Percentiles rank a stretch among this genome's conserved stretches.
Evolutionary conservation across 2,329 filamentous ascomycete genomes (phyloP).

Genomic region (Diaporthe citri): DNA sequence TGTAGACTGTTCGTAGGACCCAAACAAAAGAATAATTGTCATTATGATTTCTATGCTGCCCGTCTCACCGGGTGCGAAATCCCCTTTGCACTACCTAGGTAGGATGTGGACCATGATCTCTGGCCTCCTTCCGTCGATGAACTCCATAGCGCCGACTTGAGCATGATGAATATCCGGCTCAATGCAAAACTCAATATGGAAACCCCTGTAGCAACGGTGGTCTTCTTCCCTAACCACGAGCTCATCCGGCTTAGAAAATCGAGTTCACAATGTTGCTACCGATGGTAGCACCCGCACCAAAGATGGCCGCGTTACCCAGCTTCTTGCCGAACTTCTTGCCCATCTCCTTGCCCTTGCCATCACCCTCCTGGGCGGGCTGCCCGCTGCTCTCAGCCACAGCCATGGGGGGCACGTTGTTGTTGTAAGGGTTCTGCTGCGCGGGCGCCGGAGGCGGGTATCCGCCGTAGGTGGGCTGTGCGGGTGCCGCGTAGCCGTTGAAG

Average conservation of each 20-base stretch:
- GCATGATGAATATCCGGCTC: not conserved
- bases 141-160: slow-evolving; percentile 30
- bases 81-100: not conserved
- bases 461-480: slow-evolving; percentile 53
- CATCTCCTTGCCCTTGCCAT: slow-evolving; percentile 76
- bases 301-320: slow-evolving; percentile 85
- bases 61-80: not conserved
- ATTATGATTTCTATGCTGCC: slow-evolving; percentile 29
- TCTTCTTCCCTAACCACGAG: not conserved
- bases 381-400: slow-evolving; percentile 72
- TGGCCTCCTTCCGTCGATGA: not conserved
- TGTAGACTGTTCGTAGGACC: not conserved
- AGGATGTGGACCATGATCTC: slow-evolving; percentile 13
- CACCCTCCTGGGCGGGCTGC: slow-evolving; percentile 56
- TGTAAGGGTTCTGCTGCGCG: slow-evolving; percentile 71
- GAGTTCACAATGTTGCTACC: slow-evolving; percentile 91
- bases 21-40: not conserved
- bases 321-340: slow-evolving; percentile 99
- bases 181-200: not conserved
- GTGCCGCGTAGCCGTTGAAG: slow-evolving; percentile 43
- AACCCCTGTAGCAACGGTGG: not conserved
- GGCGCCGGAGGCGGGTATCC: slow-evolving; percentile 58
- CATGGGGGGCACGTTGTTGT: slow-evolving; percentile 79
- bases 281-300: slow-evolving; percentile 92
- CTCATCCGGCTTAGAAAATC: slow-evolving; percentile 74